Conservation (phyloP, 2,329 filamentous ascomycete species). For the Botrytis galanthina region DNA sequence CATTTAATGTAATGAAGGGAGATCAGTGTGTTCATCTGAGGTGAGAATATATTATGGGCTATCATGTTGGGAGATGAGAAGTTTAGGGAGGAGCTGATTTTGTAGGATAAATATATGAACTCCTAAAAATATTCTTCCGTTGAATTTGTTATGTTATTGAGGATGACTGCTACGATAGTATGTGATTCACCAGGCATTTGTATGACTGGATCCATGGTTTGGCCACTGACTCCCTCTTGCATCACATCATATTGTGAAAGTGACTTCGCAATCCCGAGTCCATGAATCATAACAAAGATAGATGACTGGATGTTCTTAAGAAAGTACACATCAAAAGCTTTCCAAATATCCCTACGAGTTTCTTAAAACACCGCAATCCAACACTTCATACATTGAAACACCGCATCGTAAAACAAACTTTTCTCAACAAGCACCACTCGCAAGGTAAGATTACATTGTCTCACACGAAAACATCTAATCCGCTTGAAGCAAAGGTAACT, state of each 20-base stretch:
- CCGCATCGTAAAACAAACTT: neutral
- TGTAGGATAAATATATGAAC: neutral
- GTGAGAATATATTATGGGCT: neutral
- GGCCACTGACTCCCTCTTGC: neutral
- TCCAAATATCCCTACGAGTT: neutral
- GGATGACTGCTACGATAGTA: neutral
- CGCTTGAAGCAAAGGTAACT: neutral
- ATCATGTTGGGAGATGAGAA: neutral
- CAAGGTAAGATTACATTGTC: neutral
- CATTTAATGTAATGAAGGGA: neutral
- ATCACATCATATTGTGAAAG: neutral
- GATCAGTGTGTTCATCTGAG: neutral
- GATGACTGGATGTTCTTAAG: neutral
- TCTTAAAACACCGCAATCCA: neutral
- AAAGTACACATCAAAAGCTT: neutral
- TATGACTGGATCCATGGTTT: neutral
- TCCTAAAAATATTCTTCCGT: neutral
- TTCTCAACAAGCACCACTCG: neutral
- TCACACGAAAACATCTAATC: neutral
- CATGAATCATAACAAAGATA: neutral
- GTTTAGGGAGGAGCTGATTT: neutral
- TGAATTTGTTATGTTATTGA: neutral
- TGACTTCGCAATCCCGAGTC: neutral
- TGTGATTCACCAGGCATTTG: neutral
- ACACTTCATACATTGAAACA: neutral